Percentiles rank a stretch among this genome's conserved stretches.
phyloP scores from a whole-genome alignment of 495 filamentous ascomycete species.

The Usnea hakonensis region DNA sequence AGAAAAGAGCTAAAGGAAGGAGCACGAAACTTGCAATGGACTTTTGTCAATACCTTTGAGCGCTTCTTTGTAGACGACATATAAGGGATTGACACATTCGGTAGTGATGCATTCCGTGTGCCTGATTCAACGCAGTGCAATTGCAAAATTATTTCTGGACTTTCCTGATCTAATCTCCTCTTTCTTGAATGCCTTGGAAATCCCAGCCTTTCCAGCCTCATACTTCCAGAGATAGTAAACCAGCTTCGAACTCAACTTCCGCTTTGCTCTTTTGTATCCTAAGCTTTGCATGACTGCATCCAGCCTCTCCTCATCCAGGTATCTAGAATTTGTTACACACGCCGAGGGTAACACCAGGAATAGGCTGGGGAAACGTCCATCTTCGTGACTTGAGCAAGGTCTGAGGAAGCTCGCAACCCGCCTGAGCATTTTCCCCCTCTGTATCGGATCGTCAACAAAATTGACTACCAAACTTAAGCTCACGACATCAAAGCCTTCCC shows the following conservation, averaged over 20 bases:
- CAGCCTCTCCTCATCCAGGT: slow-evolving; percentile 68
- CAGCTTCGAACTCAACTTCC: slow-evolving; percentile 73
- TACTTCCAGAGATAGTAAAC: slow-evolving; percentile 80
- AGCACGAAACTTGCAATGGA: neutral
- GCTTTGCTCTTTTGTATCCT: slow-evolving; percentile 57
- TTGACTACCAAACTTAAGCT: slow-evolving; percentile 94
- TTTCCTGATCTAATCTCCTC: slow-evolving; percentile 64
- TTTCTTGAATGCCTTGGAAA: slow-evolving; percentile 51
- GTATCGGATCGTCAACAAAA: slow-evolving; percentile 71
- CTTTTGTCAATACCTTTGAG: neutral
- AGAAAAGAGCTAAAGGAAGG: neutral
- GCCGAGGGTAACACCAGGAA: slow-evolving; percentile 87
- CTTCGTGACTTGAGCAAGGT: slow-evolving; percentile 11
- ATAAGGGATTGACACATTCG: neutral
- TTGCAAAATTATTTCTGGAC: slow-evolving; percentile 80
- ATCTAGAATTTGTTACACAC: slow-evolving; percentile 87
- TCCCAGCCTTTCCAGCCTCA: slow-evolving; percentile 24
- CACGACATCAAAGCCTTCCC: slow-evolving; percentile 75
- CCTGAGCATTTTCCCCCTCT: slow-evolving; percentile 79
- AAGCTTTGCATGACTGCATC: slow-evolving; percentile 65
- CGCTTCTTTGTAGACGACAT: neutral
- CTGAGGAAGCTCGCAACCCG: slow-evolving; percentile 62
- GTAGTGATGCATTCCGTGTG: no score
- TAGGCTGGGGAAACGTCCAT: slow-evolving; percentile 58
- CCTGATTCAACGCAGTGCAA: slow-evolving; percentile 45